Percentiles rank a stretch among this genome's conserved stretches.
Evolutionary conservation across 2,329 filamentous ascomycete genomes (phyloP).

Genomic region (Sclerotinia spermophila): DNA sequence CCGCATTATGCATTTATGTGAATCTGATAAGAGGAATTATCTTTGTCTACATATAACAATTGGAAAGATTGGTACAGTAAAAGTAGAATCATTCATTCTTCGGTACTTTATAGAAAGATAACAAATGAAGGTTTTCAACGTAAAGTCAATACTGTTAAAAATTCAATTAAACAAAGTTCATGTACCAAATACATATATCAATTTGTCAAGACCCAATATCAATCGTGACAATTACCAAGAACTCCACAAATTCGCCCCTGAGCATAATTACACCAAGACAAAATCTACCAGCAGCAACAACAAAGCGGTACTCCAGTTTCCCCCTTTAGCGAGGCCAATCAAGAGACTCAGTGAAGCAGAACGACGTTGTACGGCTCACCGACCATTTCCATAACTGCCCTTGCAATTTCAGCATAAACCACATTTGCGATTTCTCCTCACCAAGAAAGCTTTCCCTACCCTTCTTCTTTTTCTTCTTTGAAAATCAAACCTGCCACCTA

Average conservation of each 20-base stretch:
- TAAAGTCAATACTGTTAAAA: background rate
- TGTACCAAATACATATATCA: constrained; percentile 4
- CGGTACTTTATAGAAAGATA: background rate
- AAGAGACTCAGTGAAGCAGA: constrained; percentile 18
- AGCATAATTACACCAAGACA: constrained; percentile 21
- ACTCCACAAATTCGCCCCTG: constrained; percentile 20
- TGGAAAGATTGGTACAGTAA: background rate
- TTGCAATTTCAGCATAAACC: constrained; percentile 18
- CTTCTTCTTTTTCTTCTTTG: constrained; percentile 10
- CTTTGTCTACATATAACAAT: constrained; percentile 13
- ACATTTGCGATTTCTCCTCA: constrained; percentile 22
- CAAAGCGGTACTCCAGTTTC: constrained; percentile 25
- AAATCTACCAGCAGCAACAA: constrained; percentile 29
- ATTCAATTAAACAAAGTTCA: background rate
- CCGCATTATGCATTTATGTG: constrained; percentile 9
- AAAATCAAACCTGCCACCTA: constrained; percentile 1
- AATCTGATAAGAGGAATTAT: constrained; percentile 1
- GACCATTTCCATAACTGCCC: constrained; percentile 23
- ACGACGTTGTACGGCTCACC: constrained; percentile 25
- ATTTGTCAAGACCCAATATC: constrained; percentile 8
- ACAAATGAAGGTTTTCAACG: background rate
- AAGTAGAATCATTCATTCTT: background rate
- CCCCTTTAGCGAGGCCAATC: constrained; percentile 33
- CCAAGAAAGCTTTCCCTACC: constrained; percentile 9
- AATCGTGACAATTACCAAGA: background rate